Evolutionary conservation across 129 eudicot genomes (phyloP).

Genomic region (Lactuca sativa): DNA sequence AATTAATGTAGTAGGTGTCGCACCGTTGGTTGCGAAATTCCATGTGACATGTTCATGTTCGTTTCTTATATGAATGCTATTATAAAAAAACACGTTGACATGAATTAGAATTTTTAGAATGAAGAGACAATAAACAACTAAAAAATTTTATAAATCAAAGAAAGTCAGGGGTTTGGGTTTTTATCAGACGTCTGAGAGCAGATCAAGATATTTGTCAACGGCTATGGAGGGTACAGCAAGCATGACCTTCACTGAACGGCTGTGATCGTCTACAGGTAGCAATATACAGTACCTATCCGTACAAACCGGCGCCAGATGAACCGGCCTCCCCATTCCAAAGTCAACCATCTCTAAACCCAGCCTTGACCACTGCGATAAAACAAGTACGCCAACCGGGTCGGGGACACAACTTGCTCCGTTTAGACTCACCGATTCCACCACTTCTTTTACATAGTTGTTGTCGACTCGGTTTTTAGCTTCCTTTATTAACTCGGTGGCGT

Average conservation of each 20-base stretch:
- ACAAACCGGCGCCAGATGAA: slow-evolving; percentile 68
- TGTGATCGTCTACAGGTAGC: slow-evolving; percentile 51
- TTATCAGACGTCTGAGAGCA: slow-evolving; percentile 33
- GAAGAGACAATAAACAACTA: not conserved
- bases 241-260: slow-evolving; percentile 62
- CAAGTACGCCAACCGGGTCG: slow-evolving; percentile 74
- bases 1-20: not conserved
- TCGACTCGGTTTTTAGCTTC: slow-evolving; percentile 68
- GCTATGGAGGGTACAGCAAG: slow-evolving; percentile 61
- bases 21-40: not conserved
- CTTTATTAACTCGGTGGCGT: slow-evolving; percentile 44
- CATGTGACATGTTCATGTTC: slow-evolving; percentile 21
- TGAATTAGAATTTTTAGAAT: slow-evolving; percentile 25
- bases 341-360: slow-evolving; percentile 75
- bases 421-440: slow-evolving; percentile 57
- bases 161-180: slow-evolving; percentile 26
- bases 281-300: slow-evolving; percentile 68
- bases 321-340: slow-evolving; percentile 75
- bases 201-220: slow-evolving; percentile 51
- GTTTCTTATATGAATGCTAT: not conserved
- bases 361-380: slow-evolving; percentile 82
- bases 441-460: slow-evolving; percentile 57
- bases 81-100: slow-evolving; percentile 28
- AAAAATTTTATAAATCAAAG: slow-evolving; percentile 1
- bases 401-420: slow-evolving; percentile 41